Percentiles rank a stretch among this genome's conserved stretches.
Conservation (phyloP, 257 asterid species). For the Sherardia arvensis region DNA sequence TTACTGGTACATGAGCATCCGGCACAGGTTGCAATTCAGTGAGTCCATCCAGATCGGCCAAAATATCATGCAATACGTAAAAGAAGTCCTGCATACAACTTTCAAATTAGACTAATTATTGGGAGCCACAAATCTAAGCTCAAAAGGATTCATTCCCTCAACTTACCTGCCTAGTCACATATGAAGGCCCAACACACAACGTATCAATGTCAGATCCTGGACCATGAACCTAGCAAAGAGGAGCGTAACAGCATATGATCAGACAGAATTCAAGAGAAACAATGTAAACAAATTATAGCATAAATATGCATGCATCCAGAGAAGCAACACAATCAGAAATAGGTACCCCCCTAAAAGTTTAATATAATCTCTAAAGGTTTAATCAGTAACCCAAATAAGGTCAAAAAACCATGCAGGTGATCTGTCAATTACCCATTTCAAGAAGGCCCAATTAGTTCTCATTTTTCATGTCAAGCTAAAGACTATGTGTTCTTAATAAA, state of each 20-base stretch:
- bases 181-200: constrained; percentile 36
- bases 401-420: neutral
- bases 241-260: neutral
- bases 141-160: neutral
- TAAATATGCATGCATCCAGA: neutral
- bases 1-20: constrained; percentile 97
- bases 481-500: neutral
- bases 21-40: constrained; percentile 92
- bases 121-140: neutral
- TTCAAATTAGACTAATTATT: constrained; percentile 4
- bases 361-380: neutral
- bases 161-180: constrained; percentile 31
- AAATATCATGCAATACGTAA: constrained; percentile 58
- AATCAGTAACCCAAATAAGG: no score
- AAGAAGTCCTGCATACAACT: constrained; percentile 73
- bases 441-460: no score
- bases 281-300: neutral
- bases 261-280: neutral
- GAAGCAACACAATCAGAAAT: neutral
- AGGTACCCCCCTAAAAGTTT: neutral
- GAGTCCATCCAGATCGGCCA: constrained; percentile 67
- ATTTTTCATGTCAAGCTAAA: neutral
- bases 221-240: constrained; percentile 27
- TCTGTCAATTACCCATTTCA: no score
- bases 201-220: constrained; percentile 40